A percentile compares a stretch with the other conserved stretches of the same genome.
phyloP scores from a whole-genome alignment of 2,329 filamentous ascomycete genomes.

The Colletotrichum limetticola region DNA sequence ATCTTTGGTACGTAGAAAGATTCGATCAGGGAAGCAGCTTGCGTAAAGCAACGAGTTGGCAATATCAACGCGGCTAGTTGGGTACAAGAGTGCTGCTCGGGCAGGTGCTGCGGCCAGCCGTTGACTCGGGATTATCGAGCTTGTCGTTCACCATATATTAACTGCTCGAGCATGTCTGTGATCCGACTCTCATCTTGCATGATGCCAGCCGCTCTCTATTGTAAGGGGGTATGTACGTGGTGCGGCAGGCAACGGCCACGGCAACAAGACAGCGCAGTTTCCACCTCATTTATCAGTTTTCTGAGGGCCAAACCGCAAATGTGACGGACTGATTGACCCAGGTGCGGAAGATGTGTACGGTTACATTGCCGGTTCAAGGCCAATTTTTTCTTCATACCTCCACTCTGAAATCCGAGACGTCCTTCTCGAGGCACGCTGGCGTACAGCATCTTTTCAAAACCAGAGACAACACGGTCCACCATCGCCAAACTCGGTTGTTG shows the following conservation, averaged over 20 bases:
- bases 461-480: background rate
- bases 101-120: conserved; percentile 26
- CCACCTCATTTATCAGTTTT: background rate
- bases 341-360: background rate
- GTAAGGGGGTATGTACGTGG: conserved; percentile 7
- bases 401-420: background rate
- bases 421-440: background rate
- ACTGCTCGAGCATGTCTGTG: conserved; percentile 14
- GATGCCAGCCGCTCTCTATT: background rate
- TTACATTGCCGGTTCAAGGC: background rate
- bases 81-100: background rate
- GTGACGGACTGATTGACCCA: background rate
- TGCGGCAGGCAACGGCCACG: background rate
- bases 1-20: background rate
- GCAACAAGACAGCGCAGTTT: background rate
- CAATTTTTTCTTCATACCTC: conserved; percentile 8
- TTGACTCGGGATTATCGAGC: conserved; percentile 11
- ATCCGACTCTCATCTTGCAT: conserved; percentile 15
- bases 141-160: conserved; percentile 16
- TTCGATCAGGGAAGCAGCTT: background rate
- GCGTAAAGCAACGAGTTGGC: background rate
- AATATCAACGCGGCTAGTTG: background rate
- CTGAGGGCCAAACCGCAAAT: background rate
- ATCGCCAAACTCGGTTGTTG: background rate
- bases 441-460: background rate